Conservation (phyloP, 805 yeast species). For the Suhomyces vadensis region DNA sequence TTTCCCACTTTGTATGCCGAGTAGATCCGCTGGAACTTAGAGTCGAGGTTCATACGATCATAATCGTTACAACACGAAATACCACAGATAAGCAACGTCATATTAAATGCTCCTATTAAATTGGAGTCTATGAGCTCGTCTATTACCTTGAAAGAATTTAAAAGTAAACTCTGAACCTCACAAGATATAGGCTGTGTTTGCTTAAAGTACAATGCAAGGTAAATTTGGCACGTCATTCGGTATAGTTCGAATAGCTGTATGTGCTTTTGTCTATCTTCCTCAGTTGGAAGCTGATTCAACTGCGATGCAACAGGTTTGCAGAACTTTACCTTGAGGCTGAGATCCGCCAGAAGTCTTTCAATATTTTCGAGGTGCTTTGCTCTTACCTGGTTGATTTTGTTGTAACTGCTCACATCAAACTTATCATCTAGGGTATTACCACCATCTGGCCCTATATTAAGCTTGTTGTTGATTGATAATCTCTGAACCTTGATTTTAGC, state of each 20-base stretch:
- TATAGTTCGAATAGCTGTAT: conserved; percentile 38
- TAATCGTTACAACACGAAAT: conserved; percentile 26
- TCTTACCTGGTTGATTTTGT: conserved; percentile 6
- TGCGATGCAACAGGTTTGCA: conserved; percentile 24
- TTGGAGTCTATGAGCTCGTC: conserved; percentile 33
- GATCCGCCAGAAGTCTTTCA: conserved; percentile 12
- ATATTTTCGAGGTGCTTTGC: conserved; percentile 15
- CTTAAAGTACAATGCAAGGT: conserved; percentile 25
- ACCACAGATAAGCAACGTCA: conserved; percentile 34
- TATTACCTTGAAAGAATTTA: conserved; percentile 23
- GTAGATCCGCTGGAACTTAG: conserved; percentile 18
- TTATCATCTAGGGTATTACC: background rate
- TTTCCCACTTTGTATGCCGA: conserved; percentile 23
- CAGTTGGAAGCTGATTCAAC: conserved; percentile 12
- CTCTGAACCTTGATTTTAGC: conserved; percentile 23
- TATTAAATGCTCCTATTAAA: conserved; percentile 20
- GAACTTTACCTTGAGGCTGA: conserved; percentile 17
- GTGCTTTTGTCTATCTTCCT: conserved; percentile 30
- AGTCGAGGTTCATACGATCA: conserved; percentile 23
- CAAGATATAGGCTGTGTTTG: conserved; percentile 22
- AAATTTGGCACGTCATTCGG: conserved; percentile 22
- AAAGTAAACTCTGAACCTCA: conserved; percentile 33
- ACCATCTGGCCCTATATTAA: background rate
- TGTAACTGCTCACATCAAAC: background rate
- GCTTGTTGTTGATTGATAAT: background rate